These are phyloP conservation scores for Clonostachys rosea DNA, from an alignment of 2,329 filamentous ascomycete genomes.

Conservation along the genomic window DNA sequence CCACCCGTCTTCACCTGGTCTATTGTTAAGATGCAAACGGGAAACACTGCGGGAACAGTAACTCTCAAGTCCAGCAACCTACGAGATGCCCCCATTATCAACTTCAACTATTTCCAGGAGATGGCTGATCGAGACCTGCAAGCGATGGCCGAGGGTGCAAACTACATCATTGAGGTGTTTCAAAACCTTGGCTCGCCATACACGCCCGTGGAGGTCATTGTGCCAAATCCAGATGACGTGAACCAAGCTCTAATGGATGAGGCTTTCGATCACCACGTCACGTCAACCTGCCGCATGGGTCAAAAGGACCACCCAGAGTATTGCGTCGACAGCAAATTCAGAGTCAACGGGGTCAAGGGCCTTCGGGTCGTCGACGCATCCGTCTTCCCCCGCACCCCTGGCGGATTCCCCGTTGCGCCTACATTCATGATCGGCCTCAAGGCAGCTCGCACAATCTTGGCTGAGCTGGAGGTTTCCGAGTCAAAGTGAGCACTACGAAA, in stretches of 20 bases:
- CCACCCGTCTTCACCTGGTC: constrained; percentile 29
- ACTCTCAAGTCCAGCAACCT: constrained; percentile 54
- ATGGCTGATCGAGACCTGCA: background rate
- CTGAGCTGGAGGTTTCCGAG: background rate
- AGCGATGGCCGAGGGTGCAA: background rate
- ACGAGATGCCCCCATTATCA: constrained; percentile 54
- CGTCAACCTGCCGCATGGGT: constrained; percentile 37
- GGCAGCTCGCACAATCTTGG: constrained; percentile 48
- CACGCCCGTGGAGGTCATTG: constrained; percentile 29
- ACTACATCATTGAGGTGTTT: background rate
- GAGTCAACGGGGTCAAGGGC: constrained; percentile 46
- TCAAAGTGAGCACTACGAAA: no score
- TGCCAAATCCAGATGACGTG: background rate
- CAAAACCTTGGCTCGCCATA: background rate
- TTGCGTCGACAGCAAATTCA: constrained; percentile 50
- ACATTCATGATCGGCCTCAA: constrained; percentile 54
- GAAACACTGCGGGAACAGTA: constrained; percentile 56
- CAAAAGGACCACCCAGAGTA: constrained; percentile 41
- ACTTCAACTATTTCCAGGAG: constrained; percentile 35
- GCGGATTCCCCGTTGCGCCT: constrained; percentile 38
- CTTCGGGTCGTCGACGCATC: constrained; percentile 57
- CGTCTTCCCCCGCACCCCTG: constrained; percentile 20
- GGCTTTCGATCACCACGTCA: background rate
- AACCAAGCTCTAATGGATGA: background rate
- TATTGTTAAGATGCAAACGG: constrained; percentile 54